Conservation (phyloP, 2,329 filamentous ascomycete genomes). For the Amylocarpus encephaloides region DNA sequence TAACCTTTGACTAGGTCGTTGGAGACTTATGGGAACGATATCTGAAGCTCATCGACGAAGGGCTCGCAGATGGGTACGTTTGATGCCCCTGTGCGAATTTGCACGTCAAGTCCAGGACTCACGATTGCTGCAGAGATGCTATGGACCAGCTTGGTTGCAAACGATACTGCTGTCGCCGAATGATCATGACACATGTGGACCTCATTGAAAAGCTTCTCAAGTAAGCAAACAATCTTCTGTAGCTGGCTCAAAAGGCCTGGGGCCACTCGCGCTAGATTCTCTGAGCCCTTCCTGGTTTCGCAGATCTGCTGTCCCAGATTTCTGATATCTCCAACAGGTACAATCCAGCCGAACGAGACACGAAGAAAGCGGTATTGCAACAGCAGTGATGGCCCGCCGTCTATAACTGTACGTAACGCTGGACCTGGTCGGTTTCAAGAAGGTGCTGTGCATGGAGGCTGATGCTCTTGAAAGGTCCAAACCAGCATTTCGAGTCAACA, state of each 20-base stretch:
- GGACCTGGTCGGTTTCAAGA: slow-evolving; percentile 10
- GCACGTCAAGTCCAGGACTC: not conserved
- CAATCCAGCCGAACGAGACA: slow-evolving; percentile 42
- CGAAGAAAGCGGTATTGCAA: slow-evolving; percentile 33
- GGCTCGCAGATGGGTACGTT: slow-evolving; percentile 66
- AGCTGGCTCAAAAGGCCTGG: not conserved
- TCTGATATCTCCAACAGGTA: slow-evolving; percentile 33
- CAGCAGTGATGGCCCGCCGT: too few species aligned
- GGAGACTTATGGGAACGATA: slow-evolving; percentile 98
- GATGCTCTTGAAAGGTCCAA: too few species aligned
- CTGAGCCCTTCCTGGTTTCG: not conserved
- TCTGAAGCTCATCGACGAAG: slow-evolving; percentile 77
- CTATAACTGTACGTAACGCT: too few species aligned
- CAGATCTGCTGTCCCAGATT: slow-evolving; percentile 1
- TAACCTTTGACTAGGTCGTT: slow-evolving; percentile 60
- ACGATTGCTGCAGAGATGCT: slow-evolving; percentile 60
- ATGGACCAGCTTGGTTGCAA: slow-evolving; percentile 93
- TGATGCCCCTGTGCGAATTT: slow-evolving; percentile 2
- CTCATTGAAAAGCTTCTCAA: slow-evolving; percentile 96
- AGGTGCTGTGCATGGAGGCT: not conserved
- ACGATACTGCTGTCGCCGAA: slow-evolving; percentile 96
- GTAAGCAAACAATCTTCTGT: slow-evolving; percentile 45
- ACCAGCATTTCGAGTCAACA: not conserved
- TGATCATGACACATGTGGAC: slow-evolving; percentile 99
- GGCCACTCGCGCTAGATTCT: not conserved